phyloP scores from a whole-genome alignment of 768 basidiomycete species.

The Tylopilus rubrobrunneus region DNA sequence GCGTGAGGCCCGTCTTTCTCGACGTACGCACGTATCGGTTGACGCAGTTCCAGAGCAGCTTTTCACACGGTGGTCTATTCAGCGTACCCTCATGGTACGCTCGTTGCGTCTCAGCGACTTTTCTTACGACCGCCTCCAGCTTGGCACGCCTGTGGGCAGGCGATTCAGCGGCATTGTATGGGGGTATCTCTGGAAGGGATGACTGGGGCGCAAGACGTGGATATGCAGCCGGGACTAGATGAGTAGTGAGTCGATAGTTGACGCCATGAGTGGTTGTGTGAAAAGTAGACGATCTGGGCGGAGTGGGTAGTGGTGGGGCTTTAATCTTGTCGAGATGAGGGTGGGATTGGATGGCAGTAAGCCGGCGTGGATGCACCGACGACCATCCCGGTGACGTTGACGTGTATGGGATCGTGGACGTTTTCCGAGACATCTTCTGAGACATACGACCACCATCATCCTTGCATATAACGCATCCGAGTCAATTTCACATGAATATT shows the following conservation, averaged over 20 bases:
- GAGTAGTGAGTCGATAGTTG: conserved; percentile 25
- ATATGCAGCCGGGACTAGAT: conserved; percentile 28
- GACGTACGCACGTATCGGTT: conserved; percentile 57
- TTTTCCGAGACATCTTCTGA: background rate
- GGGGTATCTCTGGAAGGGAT: conserved; percentile 21
- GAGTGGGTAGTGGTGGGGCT: conserved; percentile 20
- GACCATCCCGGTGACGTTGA: conserved; percentile 18
- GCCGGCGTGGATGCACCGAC: conserved; percentile 20
- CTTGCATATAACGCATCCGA: too few species aligned
- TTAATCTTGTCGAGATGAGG: conserved; percentile 4
- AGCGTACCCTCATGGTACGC: conserved; percentile 16
- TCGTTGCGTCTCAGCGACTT: conserved; percentile 17
- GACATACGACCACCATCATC: too few species aligned
- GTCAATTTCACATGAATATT: too few species aligned
- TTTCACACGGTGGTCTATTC: conserved; percentile 16
- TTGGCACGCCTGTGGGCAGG: conserved; percentile 10
- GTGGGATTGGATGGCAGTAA: conserved; percentile 11
- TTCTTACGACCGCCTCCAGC: conserved; percentile 11
- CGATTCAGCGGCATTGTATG: background rate
- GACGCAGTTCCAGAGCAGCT: conserved; percentile 61
- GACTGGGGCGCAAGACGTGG: conserved; percentile 23
- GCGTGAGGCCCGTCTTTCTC: conserved; percentile 40
- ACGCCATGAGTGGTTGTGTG: conserved; percentile 12
- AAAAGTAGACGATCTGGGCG: conserved; percentile 17
- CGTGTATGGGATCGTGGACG: conserved; percentile 18